Conservation (phyloP, 345 rosid genomes). For the Salix koriyanagi region DNA sequence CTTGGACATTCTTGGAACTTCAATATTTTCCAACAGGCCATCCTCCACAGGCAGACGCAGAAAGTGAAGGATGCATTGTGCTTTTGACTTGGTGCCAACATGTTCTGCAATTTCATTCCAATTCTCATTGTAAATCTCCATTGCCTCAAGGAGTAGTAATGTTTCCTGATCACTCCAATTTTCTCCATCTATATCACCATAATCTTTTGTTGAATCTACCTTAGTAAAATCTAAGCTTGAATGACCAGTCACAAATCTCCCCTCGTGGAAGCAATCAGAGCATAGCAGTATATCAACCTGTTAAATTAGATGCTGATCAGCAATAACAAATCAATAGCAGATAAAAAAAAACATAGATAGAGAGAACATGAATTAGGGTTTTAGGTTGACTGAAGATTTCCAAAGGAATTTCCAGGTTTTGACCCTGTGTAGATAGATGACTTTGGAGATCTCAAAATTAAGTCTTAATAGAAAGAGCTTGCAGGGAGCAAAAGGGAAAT, state of each 20-base stretch:
- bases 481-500: not conserved
- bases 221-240: slow-evolving; percentile 81
- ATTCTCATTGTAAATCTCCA: slow-evolving; percentile 77
- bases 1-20: slow-evolving; percentile 53
- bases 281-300: slow-evolving; percentile 82
- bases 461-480: not conserved
- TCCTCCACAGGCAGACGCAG: slow-evolving; percentile 84
- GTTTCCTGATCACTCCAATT: slow-evolving; percentile 95
- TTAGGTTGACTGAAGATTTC: not conserved
- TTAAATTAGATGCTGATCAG: slow-evolving; percentile 26
- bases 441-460: not conserved
- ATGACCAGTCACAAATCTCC: slow-evolving; percentile 78
- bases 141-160: slow-evolving; percentile 80
- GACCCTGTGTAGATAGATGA: not conserved
- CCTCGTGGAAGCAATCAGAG: slow-evolving; percentile 74
- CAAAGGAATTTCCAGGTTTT: not conserved
- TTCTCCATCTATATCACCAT: slow-evolving; percentile 73
- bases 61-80: slow-evolving; percentile 92
- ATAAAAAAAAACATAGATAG: not conserved
- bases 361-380: slow-evolving; percentile 4
- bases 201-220: slow-evolving; percentile 62
- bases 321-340: not conserved
- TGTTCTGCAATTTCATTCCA: slow-evolving; percentile 93
- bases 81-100: slow-evolving; percentile 92
- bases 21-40: slow-evolving; percentile 77